Evolutionary conservation across 352 stramenopile species (phyloP), one percentile per base, ranked within the genome.

Genomic region (Pythium guiyangense): DNA sequence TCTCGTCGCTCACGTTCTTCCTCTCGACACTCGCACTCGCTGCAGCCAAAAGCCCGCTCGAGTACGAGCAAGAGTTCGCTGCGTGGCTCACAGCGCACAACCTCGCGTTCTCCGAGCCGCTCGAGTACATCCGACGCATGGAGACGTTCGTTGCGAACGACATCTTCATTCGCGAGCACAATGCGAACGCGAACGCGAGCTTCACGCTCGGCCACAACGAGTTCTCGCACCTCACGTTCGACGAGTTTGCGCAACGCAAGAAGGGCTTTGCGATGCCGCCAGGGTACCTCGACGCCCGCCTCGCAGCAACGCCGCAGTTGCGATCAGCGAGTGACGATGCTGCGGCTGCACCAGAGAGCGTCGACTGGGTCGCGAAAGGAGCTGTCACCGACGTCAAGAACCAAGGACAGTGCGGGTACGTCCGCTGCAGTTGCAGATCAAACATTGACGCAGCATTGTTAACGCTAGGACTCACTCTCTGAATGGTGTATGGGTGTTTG

Each of bases 381-480:
- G 83, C 70, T 40, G 64, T 87, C 11, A 73, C 70, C 11, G 50
- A 49, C 27, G 61, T 98, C 35, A 97, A 98, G 56, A 93, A 99
- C 70, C 97, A 99, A 69, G 97, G 93, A 8, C 65, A 88, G 8
- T 99, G 97, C 64, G 95, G 96, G 47, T 61, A 56, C 49, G 34
- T 42, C 3, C 4, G 0, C 17, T 34, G 6, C 39, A 12, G 6
- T 34, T 6, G 29, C 29, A 34, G 31, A 37, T 37, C 31, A 11
- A 37, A 2, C 31, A 37, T 22, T 22, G 22, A 22, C 22, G 22
- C 22, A 22, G 22, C 22, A 22, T 22, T 22, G 22, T 22, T 22
- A 22, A 22, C 22, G 22, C 22, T 22, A 37, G 8, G 31, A 14
- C 39, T 17, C 5, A 44, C 39, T 6, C 39, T 17, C 39, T 44